Conservation (phyloP, 768 basidiomycete species). For the Lactifluus pinguis region DNA sequence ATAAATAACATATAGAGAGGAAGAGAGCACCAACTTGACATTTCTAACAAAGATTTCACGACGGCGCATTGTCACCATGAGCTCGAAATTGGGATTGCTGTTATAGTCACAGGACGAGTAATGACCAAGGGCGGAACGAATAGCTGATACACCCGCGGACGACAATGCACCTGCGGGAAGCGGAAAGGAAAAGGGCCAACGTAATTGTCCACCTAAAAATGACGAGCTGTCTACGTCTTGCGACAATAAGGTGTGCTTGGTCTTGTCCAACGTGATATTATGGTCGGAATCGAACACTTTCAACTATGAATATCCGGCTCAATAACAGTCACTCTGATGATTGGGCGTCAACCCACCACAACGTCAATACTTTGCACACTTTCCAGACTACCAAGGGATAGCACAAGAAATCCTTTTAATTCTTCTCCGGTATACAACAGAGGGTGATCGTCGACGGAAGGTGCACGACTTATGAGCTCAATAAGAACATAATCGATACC, state of each 20-base stretch:
- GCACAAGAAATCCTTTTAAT: background rate
- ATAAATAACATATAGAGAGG: background rate
- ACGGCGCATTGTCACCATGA: conserved; percentile 8
- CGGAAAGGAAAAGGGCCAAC: conserved; percentile 8
- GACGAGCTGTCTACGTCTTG: background rate
- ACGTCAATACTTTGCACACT: conserved; percentile 9
- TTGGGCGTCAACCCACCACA: conserved; percentile 1
- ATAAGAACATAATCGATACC: conserved; percentile 11
- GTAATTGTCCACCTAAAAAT: background rate
- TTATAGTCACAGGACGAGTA: no score
- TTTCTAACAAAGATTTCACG: background rate
- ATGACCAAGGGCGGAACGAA: no score
- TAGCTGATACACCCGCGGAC: background rate
- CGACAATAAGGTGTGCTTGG: background rate
- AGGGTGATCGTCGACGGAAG: background rate
- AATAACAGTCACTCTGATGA: background rate
- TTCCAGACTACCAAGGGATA: background rate
- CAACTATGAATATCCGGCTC: background rate
- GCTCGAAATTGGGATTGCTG: background rate
- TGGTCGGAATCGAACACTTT: conserved; percentile 2
- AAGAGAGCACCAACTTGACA: conserved; percentile 6
- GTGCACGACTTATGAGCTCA: conserved; percentile 1
- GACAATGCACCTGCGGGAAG: background rate
- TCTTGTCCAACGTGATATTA: background rate
- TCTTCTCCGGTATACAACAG: conserved; percentile 11